Percentiles rank a stretch among this genome's conserved stretches.
Evolutionary conservation across 805 yeast genomes (phyloP).

Genomic region (Suhomyces pyralidae): DNA sequence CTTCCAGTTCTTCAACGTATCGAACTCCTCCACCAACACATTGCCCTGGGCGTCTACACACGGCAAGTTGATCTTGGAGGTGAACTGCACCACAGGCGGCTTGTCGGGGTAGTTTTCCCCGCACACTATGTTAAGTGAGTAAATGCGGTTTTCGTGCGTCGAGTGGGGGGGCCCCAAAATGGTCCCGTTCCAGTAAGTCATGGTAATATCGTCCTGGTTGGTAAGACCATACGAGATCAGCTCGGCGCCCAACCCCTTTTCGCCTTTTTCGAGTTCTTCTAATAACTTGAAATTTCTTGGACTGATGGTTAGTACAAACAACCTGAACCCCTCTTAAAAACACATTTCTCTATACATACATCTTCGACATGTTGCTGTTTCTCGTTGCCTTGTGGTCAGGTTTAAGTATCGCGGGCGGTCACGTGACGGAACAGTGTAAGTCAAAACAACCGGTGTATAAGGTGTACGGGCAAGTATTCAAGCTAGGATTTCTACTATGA

Average conservation of each 20-base stretch:
- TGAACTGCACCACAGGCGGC: slow-evolving; percentile 81
- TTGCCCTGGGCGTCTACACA: slow-evolving; percentile 75
- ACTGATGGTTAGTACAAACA: slow-evolving; percentile 24
- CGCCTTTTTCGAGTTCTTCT: slow-evolving; percentile 97
- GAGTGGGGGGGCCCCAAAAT: slow-evolving; percentile 94
- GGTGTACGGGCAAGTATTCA: too few species aligned
- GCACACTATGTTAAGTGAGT: slow-evolving; percentile 76
- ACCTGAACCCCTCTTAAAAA: too few species aligned
- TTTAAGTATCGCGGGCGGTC: not conserved
- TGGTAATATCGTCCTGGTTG: slow-evolving; percentile 84
- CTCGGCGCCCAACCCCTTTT: slow-evolving; percentile 95
- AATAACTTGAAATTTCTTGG: slow-evolving; percentile 93
- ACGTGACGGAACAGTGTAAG: too few species aligned
- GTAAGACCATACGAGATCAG: slow-evolving; percentile 93
- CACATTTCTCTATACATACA: slow-evolving; percentile 38
- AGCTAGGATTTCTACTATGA: too few species aligned
- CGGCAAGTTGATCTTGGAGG: slow-evolving; percentile 84
- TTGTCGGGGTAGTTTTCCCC: slow-evolving; percentile 82
- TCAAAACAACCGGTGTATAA: too few species aligned
- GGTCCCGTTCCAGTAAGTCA: slow-evolving; percentile 98
- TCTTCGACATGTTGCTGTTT: slow-evolving; percentile 38
- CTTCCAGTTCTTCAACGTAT: slow-evolving; percentile 79
- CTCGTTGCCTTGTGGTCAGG: not conserved
- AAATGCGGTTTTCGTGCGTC: slow-evolving; percentile 89
- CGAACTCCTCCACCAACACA: slow-evolving; percentile 46